Base-by-base conservation (phyloP, 306 rosid genomes). In the Boehmeria nivea region DNA sequence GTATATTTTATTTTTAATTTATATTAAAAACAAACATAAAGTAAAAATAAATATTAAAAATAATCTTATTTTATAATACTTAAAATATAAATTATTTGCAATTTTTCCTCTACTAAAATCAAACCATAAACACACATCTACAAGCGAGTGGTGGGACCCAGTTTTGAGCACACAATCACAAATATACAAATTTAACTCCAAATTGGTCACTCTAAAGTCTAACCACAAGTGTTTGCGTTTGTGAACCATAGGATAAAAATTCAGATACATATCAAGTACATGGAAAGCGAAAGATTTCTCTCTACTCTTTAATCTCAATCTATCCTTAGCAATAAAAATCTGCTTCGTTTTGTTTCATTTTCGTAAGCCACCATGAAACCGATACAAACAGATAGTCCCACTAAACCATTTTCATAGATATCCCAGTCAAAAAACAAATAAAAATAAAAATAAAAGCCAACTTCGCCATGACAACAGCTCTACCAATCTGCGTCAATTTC, bases 401-500 rank as follows among this genome's bases (percentile, higher is more conserved):
- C 27, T 2, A 65, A 16, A 25, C 57, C 66, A 48, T 20, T 56
- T 23, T n/a, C 21, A 23, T 72, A 59, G 59, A 56, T 50, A 55
- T 74, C 26, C 64, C 26, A 15, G 16, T 11, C 38, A 33, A 33
- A 33, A 33, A 33, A 40, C 15, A 14, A 40, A 40, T 3, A 40
- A 8, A 8, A 40, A 40, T 11, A 14, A 10, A 40, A 40, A 34
- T 47, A n/a, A n/a, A n/a, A n/a, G n/a, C n/a, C n/a, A n/a, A n/a
- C 40, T 68, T 51, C 65, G 61, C 82, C 67, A 83, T 81, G 95
- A 65, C 71, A 57, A 60, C 71, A 12, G 59, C 66, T 24, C 36
- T 77, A 23, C 85, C 79, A 53, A 46, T 76, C 74, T 70, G 81
- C 49, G 18, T 65, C 42, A 80, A 77, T 45, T 60, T 79, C 60